These are phyloP conservation scores for Porpolomopsis calyptriformis DNA, from an alignment of 768 basidiomycete species.

Conservation along the genomic window DNA sequence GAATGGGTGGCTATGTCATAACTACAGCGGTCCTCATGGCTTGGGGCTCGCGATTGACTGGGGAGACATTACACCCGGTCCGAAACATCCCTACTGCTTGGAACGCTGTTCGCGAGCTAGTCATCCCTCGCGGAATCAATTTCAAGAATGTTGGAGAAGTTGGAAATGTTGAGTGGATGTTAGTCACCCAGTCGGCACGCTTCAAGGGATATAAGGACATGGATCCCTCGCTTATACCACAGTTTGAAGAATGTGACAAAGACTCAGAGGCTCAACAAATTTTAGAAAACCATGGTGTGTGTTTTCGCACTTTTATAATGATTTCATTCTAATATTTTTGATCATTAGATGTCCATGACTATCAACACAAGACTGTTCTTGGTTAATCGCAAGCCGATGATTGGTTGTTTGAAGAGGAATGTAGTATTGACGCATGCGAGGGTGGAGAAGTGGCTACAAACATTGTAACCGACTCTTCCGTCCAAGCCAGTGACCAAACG, in stretches of 20 bases:
- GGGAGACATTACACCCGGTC: background rate
- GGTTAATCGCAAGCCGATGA: too few species aligned
- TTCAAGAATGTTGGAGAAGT: conserved; percentile 6
- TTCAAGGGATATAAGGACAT: conserved; percentile 7
- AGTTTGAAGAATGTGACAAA: conserved; percentile 2
- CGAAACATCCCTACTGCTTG: background rate
- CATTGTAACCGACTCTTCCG: too few species aligned
- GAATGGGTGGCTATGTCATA: background rate
- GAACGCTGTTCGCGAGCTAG: background rate
- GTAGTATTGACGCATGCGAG: too few species aligned
- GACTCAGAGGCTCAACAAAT: conserved; percentile 3
- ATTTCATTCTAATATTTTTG: too few species aligned
- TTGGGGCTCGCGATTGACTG: background rate
- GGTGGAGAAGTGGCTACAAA: too few species aligned
- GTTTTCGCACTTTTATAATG: too few species aligned
- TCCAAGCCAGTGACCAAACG: too few species aligned
- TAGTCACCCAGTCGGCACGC: conserved; percentile 3
- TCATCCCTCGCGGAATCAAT: background rate
- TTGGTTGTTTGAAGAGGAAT: too few species aligned
- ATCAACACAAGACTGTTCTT: too few species aligned
- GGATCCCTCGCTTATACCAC: conserved; percentile 5
- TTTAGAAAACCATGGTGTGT: conserved; percentile 3
- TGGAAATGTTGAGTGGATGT: background rate
- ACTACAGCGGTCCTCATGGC: background rate
- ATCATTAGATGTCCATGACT: too few species aligned